Conservation (phyloP, 495 filamentous ascomycete genomes). For the Neurospora sp. region DNA sequence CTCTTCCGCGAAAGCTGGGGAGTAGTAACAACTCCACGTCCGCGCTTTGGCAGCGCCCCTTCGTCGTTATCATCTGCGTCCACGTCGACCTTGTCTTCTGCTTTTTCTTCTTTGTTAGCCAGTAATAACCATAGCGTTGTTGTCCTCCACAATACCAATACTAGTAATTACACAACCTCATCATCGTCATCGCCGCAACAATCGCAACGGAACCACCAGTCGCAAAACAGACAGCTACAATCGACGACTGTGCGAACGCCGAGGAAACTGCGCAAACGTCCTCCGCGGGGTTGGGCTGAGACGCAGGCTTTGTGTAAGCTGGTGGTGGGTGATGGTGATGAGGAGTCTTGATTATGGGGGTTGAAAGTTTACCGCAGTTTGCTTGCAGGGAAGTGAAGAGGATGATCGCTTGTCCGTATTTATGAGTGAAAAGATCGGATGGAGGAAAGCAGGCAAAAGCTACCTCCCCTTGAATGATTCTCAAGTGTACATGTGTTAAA, state of each 20-base stretch:
- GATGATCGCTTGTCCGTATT: background rate
- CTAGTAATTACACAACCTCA: background rate
- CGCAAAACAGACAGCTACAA: background rate
- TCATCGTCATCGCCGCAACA: constrained; percentile 14
- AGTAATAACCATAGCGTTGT: background rate
- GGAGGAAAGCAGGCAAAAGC: background rate
- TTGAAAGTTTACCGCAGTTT: background rate
- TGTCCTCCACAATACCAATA: background rate
- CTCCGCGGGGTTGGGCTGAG: constrained; percentile 25
- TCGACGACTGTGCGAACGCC: constrained; percentile 9
- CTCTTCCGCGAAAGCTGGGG: background rate
- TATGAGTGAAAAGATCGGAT: too few relatives aligned
- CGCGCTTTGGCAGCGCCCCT: constrained; percentile 10
- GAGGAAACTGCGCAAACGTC: constrained; percentile 39
- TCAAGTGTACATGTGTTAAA: background rate
- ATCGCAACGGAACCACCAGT: background rate
- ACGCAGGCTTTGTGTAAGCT: constrained; percentile 20
- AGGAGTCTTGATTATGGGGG: background rate
- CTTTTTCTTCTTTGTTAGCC: background rate
- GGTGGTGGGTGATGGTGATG: constrained; percentile 1
- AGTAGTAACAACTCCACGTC: constrained; percentile 13
- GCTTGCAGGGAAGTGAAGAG: background rate
- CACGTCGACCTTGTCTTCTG: background rate
- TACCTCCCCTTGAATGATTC: background rate
- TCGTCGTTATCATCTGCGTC: constrained; percentile 8